Evolutionary conservation across 2,329 filamentous ascomycete genomes (phyloP).

Genomic region (Xylaria sp.): DNA sequence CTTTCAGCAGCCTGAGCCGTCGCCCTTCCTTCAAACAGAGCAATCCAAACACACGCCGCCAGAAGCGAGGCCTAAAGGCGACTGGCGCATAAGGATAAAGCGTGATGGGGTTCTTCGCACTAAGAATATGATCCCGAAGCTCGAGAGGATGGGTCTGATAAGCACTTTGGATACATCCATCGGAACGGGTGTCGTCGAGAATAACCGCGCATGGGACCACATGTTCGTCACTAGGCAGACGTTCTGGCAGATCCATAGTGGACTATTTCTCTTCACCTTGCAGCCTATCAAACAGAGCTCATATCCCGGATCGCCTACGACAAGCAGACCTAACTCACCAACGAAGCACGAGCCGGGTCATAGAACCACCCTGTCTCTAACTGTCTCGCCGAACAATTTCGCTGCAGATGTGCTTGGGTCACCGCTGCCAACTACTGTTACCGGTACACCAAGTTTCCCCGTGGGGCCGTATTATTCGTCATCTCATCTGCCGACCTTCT

Average conservation of each 20-base stretch:
- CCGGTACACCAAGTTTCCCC: conserved; percentile 44
- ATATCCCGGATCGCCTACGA: conserved; percentile 53
- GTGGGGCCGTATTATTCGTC: conserved; percentile 76
- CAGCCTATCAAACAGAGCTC: conserved; percentile 55
- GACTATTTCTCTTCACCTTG: conserved; percentile 85
- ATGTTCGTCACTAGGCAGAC: conserved; percentile 81
- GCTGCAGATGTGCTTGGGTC: conserved; percentile 44
- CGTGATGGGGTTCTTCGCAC: conserved; percentile 87
- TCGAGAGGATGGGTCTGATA: conserved; percentile 91
- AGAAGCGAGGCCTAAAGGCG: conserved; percentile 73
- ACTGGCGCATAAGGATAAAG: conserved; percentile 85
- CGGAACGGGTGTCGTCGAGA: conserved; percentile 64
- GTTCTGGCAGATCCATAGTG: conserved; percentile 91
- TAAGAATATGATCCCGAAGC: conserved; percentile 80
- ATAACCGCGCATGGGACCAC: conserved; percentile 68
- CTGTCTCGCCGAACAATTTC: conserved; percentile 32
- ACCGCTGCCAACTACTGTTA: conserved; percentile 41
- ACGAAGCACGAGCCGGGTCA: conserved; percentile 38
- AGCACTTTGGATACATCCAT: conserved; percentile 75
- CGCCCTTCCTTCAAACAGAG: conserved; percentile 62
- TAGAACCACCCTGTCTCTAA: conserved; percentile 29
- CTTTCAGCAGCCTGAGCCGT: conserved; percentile 83
- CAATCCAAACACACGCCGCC: conserved; percentile 68
- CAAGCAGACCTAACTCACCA: conserved; percentile 58
- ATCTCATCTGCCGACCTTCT: conserved; percentile 88